Percentiles rank a stretch among this genome's conserved stretches.
phyloP scores from a whole-genome alignment of 2,329 filamentous ascomycete genomes.

The Claviceps sorghi region DNA sequence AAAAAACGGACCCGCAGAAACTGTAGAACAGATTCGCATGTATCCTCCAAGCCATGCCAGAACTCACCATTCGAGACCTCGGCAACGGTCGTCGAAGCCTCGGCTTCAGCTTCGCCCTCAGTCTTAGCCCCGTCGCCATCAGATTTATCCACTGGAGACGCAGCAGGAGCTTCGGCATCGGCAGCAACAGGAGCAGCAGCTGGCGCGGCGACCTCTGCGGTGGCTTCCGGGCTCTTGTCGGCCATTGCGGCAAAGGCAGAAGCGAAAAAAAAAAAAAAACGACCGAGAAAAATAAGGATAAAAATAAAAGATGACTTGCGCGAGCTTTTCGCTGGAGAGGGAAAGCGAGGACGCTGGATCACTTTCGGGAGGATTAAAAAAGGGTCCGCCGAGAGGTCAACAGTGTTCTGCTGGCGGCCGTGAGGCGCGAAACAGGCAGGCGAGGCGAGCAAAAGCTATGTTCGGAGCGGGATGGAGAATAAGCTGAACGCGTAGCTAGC shows the following conservation, averaged over 20 bases:
- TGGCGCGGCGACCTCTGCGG: conserved; percentile 19
- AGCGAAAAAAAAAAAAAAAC: conserved; percentile 5
- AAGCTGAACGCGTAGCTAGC: conserved; percentile 10
- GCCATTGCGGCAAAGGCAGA: conserved; percentile 19
- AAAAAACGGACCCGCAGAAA: background rate
- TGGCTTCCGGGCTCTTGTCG: conserved; percentile 23
- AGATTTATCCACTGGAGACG: conserved; percentile 11
- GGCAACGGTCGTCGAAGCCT: conserved; percentile 15
- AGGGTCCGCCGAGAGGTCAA: background rate
- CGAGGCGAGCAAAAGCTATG: conserved; percentile 1
- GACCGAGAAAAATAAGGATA: background rate
- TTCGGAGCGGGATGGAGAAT: background rate
- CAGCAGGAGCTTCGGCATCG: conserved; percentile 12
- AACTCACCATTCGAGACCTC: conserved; percentile 20
- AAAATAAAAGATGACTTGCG: conserved; percentile 4
- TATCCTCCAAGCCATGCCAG: background rate
- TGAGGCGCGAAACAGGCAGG: background rate
- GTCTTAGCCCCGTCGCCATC: conserved; percentile 9
- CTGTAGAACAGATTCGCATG: background rate
- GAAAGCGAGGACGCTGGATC: background rate
- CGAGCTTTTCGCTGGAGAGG: conserved; percentile 1
- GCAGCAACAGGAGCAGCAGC: background rate
- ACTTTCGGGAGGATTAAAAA: background rate
- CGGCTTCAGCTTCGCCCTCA: conserved; percentile 8
- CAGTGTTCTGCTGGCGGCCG: background rate